Evolutionary conservation across 495 filamentous ascomycete species (phyloP), one percentile per base, ranked within the genome.

Genomic region (Penicillium alfredii): DNA sequence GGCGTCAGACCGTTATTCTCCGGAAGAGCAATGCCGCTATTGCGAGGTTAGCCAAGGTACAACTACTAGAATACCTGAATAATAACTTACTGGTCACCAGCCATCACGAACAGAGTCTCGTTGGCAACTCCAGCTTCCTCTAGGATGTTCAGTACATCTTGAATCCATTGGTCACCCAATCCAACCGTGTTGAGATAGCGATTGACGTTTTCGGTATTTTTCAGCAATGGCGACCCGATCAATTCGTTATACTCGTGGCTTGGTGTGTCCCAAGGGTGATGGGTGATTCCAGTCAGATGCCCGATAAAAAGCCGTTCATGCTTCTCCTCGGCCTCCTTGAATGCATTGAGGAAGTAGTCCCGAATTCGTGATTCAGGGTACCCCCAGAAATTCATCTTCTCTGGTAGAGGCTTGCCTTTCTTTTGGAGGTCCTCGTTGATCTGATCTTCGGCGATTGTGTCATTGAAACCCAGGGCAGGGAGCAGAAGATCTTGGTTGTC

Each of bases 331-430:
- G 66, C 61, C 10, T 54, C 30, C 1, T 48, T 33, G 30, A 69
- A 52, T 4, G 61, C 41, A 18, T 67, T 51, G 6, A 49, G 42
- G 30, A 68, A 56, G 32, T 69, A 69, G 1, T 43, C 45, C n/a
- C 55, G 46, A 5, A 68, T 36, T 14, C 58, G 53, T 2, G 50
- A 50, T 35, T 69, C 66, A 1, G 59, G 55, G 32, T 66, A 68
- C 8, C 62, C 64, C 52, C 65, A 69, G 42, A 65, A 66, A 20
- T 67, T 68, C 36, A 42, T 49, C 33, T 61, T 57, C 4, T 63
- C 47, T 0, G 42, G 41, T 6, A 38, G 34, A 1, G 47, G 39
- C 4, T 40, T 37, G 7, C 26, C 20, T 11, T 50, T 43, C 8
- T 55, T 49, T 23, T 51, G 35, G 5, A 51, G 47, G 12, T 57